phyloP scores from a whole-genome alignment of 192 early-diverging fungal species.

The Coemansia sp. region DNA sequence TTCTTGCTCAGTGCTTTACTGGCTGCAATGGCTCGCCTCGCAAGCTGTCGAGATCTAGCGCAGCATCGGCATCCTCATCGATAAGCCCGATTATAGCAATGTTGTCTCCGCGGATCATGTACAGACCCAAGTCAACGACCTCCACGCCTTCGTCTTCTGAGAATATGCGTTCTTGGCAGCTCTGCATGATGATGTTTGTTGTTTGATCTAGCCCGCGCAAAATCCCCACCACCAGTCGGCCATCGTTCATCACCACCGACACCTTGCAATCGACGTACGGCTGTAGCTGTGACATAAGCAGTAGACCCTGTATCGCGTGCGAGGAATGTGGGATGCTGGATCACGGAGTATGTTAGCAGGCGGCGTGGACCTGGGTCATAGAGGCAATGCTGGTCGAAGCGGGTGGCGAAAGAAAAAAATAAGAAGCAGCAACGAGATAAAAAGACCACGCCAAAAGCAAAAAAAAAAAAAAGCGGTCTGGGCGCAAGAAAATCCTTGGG shows the following conservation, averaged over 20 bases:
- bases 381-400: background rate
- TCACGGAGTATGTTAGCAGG: conserved; percentile 6
- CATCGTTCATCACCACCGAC: conserved; percentile 48
- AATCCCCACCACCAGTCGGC: conserved; percentile 49
- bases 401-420: background rate
- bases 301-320: background rate
- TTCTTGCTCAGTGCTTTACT: conserved; percentile 19
- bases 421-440: too few species aligned
- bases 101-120: conserved; percentile 60
- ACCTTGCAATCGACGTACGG: conserved; percentile 45
- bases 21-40: conserved; percentile 26
- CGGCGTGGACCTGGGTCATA: background rate
- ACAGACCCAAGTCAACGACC: conserved; percentile 53
- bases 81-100: conserved; percentile 54
- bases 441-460: too few species aligned
- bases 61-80: conserved; percentile 38
- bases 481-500: background rate
- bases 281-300: conserved; percentile 52
- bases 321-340: background rate
- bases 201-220: conserved; percentile 59
- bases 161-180: conserved; percentile 58
- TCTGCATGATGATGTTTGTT: conserved; percentile 58
- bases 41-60: conserved; percentile 30
- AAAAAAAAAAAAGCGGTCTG: too few species aligned
- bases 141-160: conserved; percentile 59